These are phyloP conservation scores for Penicillium corylophilum DNA, from an alignment of 2,329 filamentous ascomycete genomes.

Conservation along the genomic window DNA sequence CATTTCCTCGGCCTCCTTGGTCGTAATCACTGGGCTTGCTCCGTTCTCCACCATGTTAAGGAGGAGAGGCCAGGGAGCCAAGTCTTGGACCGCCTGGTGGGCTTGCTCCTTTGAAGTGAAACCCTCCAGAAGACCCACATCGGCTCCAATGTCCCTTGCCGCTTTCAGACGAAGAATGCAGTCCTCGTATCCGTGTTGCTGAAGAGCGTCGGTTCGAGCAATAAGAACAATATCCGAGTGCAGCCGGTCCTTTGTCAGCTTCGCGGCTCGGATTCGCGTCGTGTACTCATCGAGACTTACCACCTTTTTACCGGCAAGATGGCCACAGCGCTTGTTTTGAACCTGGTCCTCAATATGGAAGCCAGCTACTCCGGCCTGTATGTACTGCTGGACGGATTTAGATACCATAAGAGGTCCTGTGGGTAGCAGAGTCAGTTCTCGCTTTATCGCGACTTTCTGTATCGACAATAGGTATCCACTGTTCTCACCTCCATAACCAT, in stretches of 20 bases:
- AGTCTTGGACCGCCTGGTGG: conserved; percentile 34
- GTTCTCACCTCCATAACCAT: conserved; percentile 49
- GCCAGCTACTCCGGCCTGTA: conserved; percentile 54
- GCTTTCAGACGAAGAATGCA: conserved; percentile 39
- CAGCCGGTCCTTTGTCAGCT: conserved; percentile 32
- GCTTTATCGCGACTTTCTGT: conserved; percentile 35
- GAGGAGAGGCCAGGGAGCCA: conserved; percentile 42
- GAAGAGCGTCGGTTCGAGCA: conserved; percentile 43
- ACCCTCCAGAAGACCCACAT: conserved; percentile 44
- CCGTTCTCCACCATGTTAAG: conserved; percentile 48
- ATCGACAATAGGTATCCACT: conserved; percentile 25
- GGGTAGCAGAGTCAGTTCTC: conserved; percentile 31
- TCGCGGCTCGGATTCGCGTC: conserved; percentile 38
- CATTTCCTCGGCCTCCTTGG: conserved; percentile 40
- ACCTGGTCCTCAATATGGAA: conserved; percentile 61
- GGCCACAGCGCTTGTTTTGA: conserved; percentile 42
- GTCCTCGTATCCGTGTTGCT: conserved; percentile 42
- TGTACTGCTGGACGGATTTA: conserved; percentile 51
- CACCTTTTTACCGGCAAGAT: conserved; percentile 41
- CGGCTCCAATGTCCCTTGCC: conserved; percentile 40
- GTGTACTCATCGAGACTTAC: conserved; percentile 37
- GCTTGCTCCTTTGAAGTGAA: conserved; percentile 40
- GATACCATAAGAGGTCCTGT: conserved; percentile 41
- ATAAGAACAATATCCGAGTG: conserved; percentile 45
- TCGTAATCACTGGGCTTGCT: conserved; percentile 37